Evolutionary conservation across 1,284 basidiomycete genomes (phyloP).

Genomic region (Golubevia sp.): DNA sequence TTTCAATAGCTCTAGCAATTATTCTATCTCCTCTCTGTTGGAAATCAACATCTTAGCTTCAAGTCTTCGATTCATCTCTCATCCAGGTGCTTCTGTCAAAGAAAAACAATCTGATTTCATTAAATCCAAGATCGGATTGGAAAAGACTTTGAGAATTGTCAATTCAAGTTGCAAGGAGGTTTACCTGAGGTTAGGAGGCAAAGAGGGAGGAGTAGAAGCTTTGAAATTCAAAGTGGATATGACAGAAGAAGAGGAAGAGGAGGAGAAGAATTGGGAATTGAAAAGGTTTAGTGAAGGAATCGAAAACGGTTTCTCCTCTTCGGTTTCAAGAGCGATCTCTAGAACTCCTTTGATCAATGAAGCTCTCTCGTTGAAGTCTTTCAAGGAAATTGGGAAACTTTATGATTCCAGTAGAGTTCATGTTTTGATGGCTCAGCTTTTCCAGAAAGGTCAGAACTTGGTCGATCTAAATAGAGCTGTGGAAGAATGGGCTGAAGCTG

Average conservation of each 20-base stretch:
- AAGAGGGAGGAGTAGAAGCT: neutral
- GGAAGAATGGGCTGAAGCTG: no score
- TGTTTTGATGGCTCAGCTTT: no score
- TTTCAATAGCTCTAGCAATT: slow-evolving; percentile 7
- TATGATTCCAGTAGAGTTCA: no score
- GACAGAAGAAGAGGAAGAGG: neutral
- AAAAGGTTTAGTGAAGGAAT: neutral
- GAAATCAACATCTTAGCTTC: slow-evolving; percentile 47
- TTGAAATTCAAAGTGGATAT: neutral
- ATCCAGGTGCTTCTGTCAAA: slow-evolving; percentile 38
- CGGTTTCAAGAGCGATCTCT: no score
- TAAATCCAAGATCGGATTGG: slow-evolving; percentile 42
- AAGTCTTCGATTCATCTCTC: slow-evolving; percentile 35
- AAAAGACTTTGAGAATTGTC: slow-evolving; percentile 38
- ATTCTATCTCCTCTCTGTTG: slow-evolving; percentile 19
- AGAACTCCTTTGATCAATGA: no score
- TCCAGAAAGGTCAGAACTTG: no score
- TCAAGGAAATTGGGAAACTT: no score
- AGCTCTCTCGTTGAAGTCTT: no score
- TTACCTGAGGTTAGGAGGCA: neutral
- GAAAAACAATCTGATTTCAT: slow-evolving; percentile 29
- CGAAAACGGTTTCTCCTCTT: neutral
- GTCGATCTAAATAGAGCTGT: no score
- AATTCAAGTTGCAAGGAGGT: slow-evolving; percentile 17
- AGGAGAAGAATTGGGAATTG: neutral